Percentiles rank a stretch among this genome's conserved stretches.
phyloP scores from a whole-genome alignment of 2,329 filamentous ascomycete species.

The Cercospora sp. region DNA sequence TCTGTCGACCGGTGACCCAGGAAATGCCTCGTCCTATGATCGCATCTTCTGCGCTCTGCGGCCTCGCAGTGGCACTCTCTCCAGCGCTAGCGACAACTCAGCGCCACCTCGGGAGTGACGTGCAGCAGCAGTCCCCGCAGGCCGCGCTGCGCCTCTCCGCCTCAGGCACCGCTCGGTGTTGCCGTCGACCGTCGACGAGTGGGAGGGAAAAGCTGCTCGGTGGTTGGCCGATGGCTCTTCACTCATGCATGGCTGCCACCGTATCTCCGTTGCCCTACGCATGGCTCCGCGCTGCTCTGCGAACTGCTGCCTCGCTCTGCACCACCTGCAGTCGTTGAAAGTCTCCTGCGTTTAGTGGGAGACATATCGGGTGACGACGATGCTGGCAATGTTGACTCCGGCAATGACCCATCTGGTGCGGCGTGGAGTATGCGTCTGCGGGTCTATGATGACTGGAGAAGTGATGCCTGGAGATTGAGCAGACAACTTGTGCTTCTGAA shows the following conservation, averaged over 20 bases:
- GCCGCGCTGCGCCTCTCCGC: neutral
- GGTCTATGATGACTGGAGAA: neutral
- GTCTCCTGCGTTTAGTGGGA: neutral
- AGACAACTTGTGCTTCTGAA: neutral
- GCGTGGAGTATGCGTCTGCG: neutral
- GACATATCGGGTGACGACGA: neutral
- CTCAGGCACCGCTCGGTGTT: neutral
- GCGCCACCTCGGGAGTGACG: slow-evolving; percentile 1
- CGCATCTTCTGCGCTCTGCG: neutral
- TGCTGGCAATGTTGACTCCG: neutral
- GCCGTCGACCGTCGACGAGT: neutral
- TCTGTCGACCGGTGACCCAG: slow-evolving; percentile 7
- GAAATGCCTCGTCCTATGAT: slow-evolving; percentile 1
- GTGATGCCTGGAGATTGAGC: neutral
- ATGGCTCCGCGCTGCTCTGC: neutral
- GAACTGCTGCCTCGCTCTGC: neutral
- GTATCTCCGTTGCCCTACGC: too few species aligned
- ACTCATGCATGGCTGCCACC: neutral
- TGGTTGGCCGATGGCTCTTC: neutral
- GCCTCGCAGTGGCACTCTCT: neutral
- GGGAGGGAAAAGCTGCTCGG: neutral
- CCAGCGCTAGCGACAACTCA: neutral
- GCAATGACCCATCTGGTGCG: neutral
- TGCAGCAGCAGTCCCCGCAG: neutral
- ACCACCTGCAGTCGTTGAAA: neutral